These are phyloP conservation scores for Tagetes patula DNA, from an alignment of 129 eudicot genomes.

Conservation along the genomic window DNA sequence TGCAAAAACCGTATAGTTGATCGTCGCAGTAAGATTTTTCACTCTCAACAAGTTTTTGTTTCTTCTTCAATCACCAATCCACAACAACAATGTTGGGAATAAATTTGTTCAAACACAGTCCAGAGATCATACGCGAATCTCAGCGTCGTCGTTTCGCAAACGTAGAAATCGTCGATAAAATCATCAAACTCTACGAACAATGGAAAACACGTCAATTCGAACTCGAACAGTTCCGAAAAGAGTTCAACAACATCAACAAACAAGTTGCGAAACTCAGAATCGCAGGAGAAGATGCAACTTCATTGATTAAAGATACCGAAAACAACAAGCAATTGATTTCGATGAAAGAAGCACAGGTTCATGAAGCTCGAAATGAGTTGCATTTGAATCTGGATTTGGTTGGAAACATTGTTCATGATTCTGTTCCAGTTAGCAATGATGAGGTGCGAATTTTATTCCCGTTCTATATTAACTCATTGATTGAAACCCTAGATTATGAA, in stretches of 20 bases:
- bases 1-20: no score
- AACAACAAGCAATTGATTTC: constrained; percentile 45
- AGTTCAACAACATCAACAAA: constrained; percentile 59
- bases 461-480: not conserved
- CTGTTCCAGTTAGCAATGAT: constrained; percentile 59
- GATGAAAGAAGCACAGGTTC: constrained; percentile 54
- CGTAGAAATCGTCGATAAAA: constrained; percentile 67
- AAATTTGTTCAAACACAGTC: constrained; percentile 56
- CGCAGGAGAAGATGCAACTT: constrained; percentile 63
- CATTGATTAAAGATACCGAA: constrained; percentile 38
- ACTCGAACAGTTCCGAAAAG: constrained; percentile 62
- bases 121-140: constrained; percentile 70
- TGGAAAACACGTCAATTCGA: constrained; percentile 68
- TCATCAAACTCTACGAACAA: constrained; percentile 57
- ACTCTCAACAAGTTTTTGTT: not conserved
- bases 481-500: constrained; percentile 12
- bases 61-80: constrained; percentile 3
- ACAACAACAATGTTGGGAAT: constrained; percentile 48
- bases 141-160: constrained; percentile 70
- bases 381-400: constrained; percentile 40
- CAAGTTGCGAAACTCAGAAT: constrained; percentile 65
- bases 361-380: constrained; percentile 48
- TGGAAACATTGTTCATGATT: constrained; percentile 69
- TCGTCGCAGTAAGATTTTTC: no score
- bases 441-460: constrained; percentile 42